These are phyloP conservation scores for Fusarium kyushuense DNA, from an alignment of 2,329 filamentous ascomycete genomes.

Conservation along the genomic window DNA sequence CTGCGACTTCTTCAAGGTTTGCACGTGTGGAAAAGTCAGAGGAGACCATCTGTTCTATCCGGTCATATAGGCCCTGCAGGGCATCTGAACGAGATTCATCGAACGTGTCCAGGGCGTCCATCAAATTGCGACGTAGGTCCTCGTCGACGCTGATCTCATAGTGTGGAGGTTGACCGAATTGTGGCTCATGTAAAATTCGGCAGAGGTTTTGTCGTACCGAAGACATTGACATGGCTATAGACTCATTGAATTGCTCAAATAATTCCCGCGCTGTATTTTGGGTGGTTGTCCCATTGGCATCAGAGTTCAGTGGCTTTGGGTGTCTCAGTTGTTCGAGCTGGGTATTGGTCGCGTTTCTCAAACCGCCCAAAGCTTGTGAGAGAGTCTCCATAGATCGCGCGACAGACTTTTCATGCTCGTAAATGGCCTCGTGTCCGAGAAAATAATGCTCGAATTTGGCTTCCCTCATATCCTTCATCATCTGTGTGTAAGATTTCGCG, in stretches of 20 bases:
- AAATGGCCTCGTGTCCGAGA: conserved; percentile 81
- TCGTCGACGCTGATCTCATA: conserved; percentile 70
- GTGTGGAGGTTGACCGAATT: conserved; percentile 50
- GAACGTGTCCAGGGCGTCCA: conserved; percentile 85
- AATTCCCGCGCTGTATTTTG: conserved; percentile 23
- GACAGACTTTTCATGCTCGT: conserved; percentile 80
- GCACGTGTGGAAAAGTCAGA: conserved; percentile 72
- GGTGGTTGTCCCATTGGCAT: rapidly evolving
- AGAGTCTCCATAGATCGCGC: conserved; percentile 87
- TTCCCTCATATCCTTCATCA: conserved; percentile 84
- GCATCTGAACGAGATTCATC: conserved; percentile 93
- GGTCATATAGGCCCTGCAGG: conserved; percentile 81
- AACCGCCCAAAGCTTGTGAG: conserved; percentile 87
- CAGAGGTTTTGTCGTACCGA: conserved; percentile 29
- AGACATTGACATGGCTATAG: conserved; percentile 36
- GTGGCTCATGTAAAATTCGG: conserved; percentile 41
- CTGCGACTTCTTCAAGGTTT: conserved; percentile 94
- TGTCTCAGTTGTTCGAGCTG: conserved; percentile 83
- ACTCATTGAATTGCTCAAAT: conserved; percentile 35
- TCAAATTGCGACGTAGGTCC: conserved; percentile 87
- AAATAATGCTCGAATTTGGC: conserved; percentile 91
- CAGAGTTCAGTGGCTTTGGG: background rate
- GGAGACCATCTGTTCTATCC: conserved; percentile 71
- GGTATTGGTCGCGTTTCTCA: conserved; percentile 88
- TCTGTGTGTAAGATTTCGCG: conserved; percentile 72